Evolutionary conservation across 768 basidiomycete species (phyloP), one percentile per base, ranked within the genome.

Genomic region (Ramaria sp.): DNA sequence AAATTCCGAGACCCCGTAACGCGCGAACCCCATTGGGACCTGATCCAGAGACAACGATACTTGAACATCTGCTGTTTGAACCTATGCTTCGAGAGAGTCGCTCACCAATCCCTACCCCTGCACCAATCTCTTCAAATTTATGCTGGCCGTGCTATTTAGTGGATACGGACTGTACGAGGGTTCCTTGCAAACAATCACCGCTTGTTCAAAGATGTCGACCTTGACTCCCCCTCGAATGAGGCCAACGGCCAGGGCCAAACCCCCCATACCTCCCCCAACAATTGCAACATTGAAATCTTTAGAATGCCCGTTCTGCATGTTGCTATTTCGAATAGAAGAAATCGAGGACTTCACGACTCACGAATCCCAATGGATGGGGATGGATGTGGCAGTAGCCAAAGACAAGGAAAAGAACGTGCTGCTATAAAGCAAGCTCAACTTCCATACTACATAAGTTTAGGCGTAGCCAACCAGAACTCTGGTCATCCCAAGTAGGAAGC

Each of bases 221-320:
- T 69, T 63, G 31, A 81, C 66, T 1, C 79, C 78, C 3, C 67
- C 67, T 39, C 66, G 70, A 17, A 62, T 51, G 30, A 82, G 70
- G 33, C 69, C 74, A 48, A 75, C 69, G 1, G 80, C 79, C 59
- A 73, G 75, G 1, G 75, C 70, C 13, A 82, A 64, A 7, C 80
- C 79, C 56, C 74, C 76, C 65, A 82, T 73, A 11, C 81, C 80
- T 20, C 79, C 79, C 22, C 81, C 80, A 2, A 82, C 70, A 33
- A 82, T 74, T 0, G 78, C 79, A 30, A 82, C 70, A 30, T 68
- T 67, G 59, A 80, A 75, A 62, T 74, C 72, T 59, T 76, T 76
- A 45, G n/a, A 19, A 34, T 34, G 33, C 12, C 6, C 34, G 7
- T 17, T 37, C 37, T 22, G 31, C 24, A 49, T 30, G 48, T 13